A percentile compares a stretch with the other conserved stretches of the same genome.
Conservation (phyloP, 2,329 filamentous ascomycete genomes). For the Ilyonectria mors-panacis region DNA sequence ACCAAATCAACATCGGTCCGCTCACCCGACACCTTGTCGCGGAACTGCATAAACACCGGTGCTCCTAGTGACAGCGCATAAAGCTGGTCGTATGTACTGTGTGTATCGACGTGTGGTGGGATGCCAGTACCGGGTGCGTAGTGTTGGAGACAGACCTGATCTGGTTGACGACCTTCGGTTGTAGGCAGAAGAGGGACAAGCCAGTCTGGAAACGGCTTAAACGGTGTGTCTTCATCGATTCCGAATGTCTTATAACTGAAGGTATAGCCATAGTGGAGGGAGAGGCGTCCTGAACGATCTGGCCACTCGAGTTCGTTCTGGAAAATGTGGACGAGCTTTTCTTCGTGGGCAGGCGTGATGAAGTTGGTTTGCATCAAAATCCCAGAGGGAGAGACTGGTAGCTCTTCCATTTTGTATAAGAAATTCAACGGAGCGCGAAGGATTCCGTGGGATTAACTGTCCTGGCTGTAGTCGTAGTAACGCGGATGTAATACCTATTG, state of each 20-base stretch:
- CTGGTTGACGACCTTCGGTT: constrained; percentile 61
- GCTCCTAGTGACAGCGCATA: constrained; percentile 62
- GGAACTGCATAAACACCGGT: constrained; percentile 62
- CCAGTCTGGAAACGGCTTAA: constrained; percentile 66
- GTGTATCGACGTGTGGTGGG: constrained; percentile 73
- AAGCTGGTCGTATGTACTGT: constrained; percentile 62
- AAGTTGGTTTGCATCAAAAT: constrained; percentile 63
- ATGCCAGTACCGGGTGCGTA: constrained; percentile 73
- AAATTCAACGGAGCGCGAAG: too few relatives aligned
- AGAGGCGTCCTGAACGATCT: constrained; percentile 60
- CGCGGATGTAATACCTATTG: neutral
- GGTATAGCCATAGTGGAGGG: constrained; percentile 70
- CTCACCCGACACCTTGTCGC: constrained; percentile 45
- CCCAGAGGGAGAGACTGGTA: constrained; percentile 51
- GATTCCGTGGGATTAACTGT: neutral
- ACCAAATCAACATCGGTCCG: constrained; percentile 62
- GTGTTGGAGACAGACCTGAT: constrained; percentile 73
- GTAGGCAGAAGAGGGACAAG: constrained; percentile 63
- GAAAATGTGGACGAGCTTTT: constrained; percentile 59
- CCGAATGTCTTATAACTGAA: constrained; percentile 73
- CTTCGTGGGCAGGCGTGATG: constrained; percentile 62
- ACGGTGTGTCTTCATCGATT: constrained; percentile 65
- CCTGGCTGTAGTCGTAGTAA: neutral
- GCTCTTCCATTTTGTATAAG: constrained; percentile 44
- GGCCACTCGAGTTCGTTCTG: constrained; percentile 62